Conservation (phyloP, 805 yeast species). For the Wickerhamiella kurtzmanii region DNA sequence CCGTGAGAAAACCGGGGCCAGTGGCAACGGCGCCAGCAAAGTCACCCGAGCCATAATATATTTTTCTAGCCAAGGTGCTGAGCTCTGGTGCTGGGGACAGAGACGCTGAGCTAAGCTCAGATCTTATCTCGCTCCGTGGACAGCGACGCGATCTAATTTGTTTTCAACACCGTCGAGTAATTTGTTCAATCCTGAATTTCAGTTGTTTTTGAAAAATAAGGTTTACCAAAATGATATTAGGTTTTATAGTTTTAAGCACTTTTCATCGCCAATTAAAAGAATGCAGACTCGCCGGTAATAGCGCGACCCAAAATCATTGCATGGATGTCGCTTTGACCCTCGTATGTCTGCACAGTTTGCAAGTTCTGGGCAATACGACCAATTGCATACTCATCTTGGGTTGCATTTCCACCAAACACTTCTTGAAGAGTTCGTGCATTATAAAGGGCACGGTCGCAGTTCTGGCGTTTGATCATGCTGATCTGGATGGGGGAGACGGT, state of each 20-base stretch:
- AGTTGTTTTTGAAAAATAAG: too few relatives aligned
- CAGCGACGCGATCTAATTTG: too few relatives aligned
- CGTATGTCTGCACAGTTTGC: conserved; percentile 34
- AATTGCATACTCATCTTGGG: conserved; percentile 33
- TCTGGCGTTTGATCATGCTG: conserved; percentile 31
- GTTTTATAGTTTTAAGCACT: too few relatives aligned
- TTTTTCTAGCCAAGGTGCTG: background rate
- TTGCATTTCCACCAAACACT: conserved; percentile 34
- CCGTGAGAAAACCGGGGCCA: background rate
- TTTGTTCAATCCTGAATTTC: too few relatives aligned
- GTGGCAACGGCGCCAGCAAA: background rate
- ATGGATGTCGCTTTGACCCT: conserved; percentile 35
- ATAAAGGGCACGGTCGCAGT: conserved; percentile 31
- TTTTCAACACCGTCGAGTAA: too few relatives aligned
- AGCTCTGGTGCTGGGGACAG: background rate
- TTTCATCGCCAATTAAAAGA: conserved; percentile 19
- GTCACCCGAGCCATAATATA: background rate
- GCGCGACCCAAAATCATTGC: conserved; percentile 31
- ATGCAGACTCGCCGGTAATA: conserved; percentile 30
- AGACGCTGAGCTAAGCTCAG: background rate
- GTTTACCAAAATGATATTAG: too few relatives aligned
- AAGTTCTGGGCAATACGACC: conserved; percentile 32
- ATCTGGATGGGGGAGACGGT: conserved; percentile 32
- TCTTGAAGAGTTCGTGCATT: conserved; percentile 30
- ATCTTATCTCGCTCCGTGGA: background rate